Evolutionary conservation across 2,329 filamentous ascomycete species (phyloP).

Genomic region (Colletotrichum sp.): DNA sequence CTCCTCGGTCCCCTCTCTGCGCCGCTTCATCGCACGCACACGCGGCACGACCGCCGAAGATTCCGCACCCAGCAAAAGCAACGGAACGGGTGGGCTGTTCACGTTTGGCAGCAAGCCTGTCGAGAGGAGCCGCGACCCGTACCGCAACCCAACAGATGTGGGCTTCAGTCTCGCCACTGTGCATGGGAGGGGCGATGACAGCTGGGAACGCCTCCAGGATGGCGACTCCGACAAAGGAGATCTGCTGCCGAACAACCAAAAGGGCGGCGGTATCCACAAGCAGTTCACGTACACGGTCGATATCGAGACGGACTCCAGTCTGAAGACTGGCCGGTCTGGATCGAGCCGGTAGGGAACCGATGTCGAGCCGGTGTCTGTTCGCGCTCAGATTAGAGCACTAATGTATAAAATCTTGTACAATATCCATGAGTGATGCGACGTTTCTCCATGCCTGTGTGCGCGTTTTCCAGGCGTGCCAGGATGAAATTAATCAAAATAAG

Average conservation of each 20-base stretch:
- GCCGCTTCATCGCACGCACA: slow-evolving; percentile 16
- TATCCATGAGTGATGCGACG: not conserved
- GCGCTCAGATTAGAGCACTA: not conserved
- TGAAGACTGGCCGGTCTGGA: not conserved
- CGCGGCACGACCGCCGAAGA: slow-evolving; percentile 10
- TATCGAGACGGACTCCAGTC: not conserved
- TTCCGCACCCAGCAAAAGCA: not conserved
- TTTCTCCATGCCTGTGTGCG: not conserved
- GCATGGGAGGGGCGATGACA: slow-evolving; percentile 14
- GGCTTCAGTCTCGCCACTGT: slow-evolving; percentile 17
- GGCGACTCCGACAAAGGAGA: slow-evolving; percentile 21
- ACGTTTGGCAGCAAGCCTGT: slow-evolving; percentile 19
- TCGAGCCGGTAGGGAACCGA: not conserved
- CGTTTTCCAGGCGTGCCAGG: not conserved
- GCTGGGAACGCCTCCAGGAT: slow-evolving; percentile 20
- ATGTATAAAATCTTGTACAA: slow-evolving; percentile 14
- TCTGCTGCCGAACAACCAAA: not conserved
- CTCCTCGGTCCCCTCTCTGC: slow-evolving; percentile 23
- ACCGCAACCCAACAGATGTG: slow-evolving; percentile 18
- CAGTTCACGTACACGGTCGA: slow-evolving; percentile 18
- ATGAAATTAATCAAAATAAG: not conserved
- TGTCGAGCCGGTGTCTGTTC: not conserved
- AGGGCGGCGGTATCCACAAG: slow-evolving; percentile 14
- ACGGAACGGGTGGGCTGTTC: slow-evolving; percentile 1
- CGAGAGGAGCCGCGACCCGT: slow-evolving; percentile 8